Conservation (phyloP, 163 green algal genomes). For the Smithsoniella earleae region DNA sequence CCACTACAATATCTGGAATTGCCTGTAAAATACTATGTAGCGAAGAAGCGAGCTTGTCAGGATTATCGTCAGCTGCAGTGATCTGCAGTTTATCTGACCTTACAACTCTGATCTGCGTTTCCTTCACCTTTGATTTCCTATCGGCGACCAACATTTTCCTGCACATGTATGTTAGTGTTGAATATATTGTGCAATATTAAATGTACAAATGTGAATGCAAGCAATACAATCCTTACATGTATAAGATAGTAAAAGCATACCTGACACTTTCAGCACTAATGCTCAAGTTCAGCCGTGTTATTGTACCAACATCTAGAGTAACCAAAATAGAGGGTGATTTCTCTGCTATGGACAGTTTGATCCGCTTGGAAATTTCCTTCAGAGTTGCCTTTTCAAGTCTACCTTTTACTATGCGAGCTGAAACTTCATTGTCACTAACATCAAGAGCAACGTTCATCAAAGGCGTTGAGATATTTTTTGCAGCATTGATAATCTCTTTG, state of each 20-base stretch:
- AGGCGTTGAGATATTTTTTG: constrained; percentile 89
- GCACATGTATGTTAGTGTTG: neutral
- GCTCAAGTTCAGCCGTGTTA: constrained; percentile 9
- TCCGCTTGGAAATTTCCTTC: constrained; percentile 56
- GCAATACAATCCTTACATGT: too few relatives aligned
- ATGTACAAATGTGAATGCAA: too few relatives aligned
- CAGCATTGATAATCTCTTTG: constrained; percentile 99
- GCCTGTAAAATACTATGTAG: constrained; percentile 41
- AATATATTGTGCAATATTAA: too few relatives aligned
- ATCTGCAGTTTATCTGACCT: constrained; percentile 13
- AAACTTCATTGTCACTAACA: constrained; percentile 49
- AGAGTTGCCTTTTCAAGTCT: constrained; percentile 84
- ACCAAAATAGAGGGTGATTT: constrained; percentile 8
- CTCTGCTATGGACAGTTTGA: constrained; percentile 37
- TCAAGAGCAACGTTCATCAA: constrained; percentile 81
- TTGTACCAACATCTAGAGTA: constrained; percentile 31
- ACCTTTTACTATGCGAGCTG: constrained; percentile 80
- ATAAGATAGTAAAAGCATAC: too few relatives aligned
- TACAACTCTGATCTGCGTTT: constrained; percentile 1
- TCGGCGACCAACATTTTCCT: constrained; percentile 1
- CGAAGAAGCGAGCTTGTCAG: neutral
- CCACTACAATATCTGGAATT: constrained; percentile 54
- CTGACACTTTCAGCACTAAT: constrained; percentile 53
- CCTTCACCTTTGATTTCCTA: constrained; percentile 29
- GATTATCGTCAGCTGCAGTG: neutral